Evolutionary conservation across 2,329 filamentous ascomycete species (phyloP).

Genomic region (Colletotrichum tabaci): DNA sequence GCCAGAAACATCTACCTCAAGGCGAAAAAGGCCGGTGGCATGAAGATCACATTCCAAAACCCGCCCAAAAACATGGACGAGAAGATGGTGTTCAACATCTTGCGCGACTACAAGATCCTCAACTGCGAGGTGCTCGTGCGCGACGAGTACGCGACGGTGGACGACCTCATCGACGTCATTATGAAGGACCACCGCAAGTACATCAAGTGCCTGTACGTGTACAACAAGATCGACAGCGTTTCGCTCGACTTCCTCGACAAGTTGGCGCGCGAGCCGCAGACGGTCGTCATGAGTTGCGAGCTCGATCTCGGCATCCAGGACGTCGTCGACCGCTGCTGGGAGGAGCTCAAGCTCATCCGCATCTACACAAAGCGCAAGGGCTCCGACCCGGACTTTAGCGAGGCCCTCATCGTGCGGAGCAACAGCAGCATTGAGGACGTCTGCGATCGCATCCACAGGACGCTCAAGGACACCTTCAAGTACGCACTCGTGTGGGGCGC

Average conservation of each 20-base stretch:
- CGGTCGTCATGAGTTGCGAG: constrained; percentile 98
- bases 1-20: constrained; percentile 96
- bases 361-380: constrained; percentile 99
- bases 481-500: constrained; percentile 98
- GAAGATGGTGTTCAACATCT: constrained; percentile 98
- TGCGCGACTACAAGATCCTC: constrained; percentile 98
- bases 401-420: constrained; percentile 92
- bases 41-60: constrained; percentile 97
- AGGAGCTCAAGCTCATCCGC: constrained; percentile 89
- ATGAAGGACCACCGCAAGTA: constrained; percentile 99
- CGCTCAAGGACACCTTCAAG: constrained; percentile 98
- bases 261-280: constrained; percentile 92
- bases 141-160: constrained; percentile 95
- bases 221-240: constrained; percentile 99
- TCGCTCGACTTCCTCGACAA: constrained; percentile 94
- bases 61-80: constrained; percentile 95
- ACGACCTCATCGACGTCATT: constrained; percentile 99
- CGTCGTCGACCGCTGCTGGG: constrained; percentile 95
- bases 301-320: constrained; percentile 93
- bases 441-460: constrained; percentile 94
- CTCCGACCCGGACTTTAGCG: constrained; percentile 87
- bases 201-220: constrained; percentile 94
- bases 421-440: constrained; percentile 96
- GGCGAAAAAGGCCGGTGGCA: constrained; percentile 93
- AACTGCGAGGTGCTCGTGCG: constrained; percentile 97